phyloP scores from a whole-genome alignment of 345 rosid species.

The Eucalyptus coolabah region DNA sequence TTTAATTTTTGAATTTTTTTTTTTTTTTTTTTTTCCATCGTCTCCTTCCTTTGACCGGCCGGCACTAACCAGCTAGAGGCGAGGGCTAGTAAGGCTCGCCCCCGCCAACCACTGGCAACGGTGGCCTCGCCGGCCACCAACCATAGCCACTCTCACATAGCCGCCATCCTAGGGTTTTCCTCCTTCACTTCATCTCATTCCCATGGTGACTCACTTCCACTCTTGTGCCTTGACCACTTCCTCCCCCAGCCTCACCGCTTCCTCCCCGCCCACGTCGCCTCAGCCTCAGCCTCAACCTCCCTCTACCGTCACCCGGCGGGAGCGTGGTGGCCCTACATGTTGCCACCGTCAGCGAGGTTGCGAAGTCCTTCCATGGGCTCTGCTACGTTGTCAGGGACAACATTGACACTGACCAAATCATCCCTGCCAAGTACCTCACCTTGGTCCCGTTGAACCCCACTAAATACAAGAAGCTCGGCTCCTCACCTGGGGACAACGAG shows the following conservation, averaged over 20 bases:
- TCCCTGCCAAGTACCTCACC: slow-evolving; percentile 79
- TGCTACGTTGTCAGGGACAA: slow-evolving; percentile 88
- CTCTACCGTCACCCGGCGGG: rapidly evolving
- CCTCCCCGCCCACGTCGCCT: background rate
- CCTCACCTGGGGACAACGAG: background rate
- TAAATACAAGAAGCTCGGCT: slow-evolving; percentile 74
- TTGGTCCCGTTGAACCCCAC: slow-evolving; percentile 73
- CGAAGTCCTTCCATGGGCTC: slow-evolving; percentile 52
- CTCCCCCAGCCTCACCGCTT: background rate
- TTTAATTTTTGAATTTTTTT: no score
- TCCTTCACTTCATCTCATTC: background rate
- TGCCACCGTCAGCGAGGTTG: background rate
- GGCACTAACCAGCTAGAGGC: no score
- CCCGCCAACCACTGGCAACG: no score
- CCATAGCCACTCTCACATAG: no score
- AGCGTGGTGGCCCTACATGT: background rate
- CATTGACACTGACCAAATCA: slow-evolving; percentile 91
- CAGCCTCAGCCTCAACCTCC: background rate
- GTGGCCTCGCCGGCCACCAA: no score
- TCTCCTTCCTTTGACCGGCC: no score
- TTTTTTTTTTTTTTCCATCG: rapidly evolving
- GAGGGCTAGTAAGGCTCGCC: no score
- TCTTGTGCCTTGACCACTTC: background rate
- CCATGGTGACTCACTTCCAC: background rate
- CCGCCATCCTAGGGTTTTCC: background rate